Percentiles rank a stretch among this genome's conserved stretches.
Evolutionary conservation across 2,329 filamentous ascomycete genomes (phyloP).

Genomic region (Xylariaceae sp.): DNA sequence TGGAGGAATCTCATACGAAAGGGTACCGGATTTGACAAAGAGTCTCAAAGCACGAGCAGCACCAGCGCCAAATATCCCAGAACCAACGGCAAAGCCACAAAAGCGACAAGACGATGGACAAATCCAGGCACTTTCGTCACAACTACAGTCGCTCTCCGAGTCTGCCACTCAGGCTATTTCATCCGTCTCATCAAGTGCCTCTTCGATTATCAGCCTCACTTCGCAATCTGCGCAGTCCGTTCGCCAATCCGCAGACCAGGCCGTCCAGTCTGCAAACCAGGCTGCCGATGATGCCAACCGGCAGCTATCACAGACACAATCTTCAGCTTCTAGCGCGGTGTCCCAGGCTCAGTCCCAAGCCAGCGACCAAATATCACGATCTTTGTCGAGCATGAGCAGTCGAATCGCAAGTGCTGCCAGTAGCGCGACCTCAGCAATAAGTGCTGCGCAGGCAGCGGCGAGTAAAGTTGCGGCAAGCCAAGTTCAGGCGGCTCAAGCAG

Average conservation of each 20-base stretch:
- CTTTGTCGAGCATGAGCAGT: conserved; percentile 25
- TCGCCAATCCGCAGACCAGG: conserved; percentile 26
- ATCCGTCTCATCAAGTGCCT: conserved; percentile 26
- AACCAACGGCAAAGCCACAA: conserved; percentile 20
- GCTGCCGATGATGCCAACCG: conserved; percentile 24
- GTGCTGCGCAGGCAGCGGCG: conserved; percentile 47
- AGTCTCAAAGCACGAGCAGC: conserved; percentile 16
- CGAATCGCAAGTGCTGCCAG: conserved; percentile 25
- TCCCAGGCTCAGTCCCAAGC: conserved; percentile 21
- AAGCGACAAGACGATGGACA: conserved; percentile 26
- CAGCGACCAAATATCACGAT: conserved; percentile 18
- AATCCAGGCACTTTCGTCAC: conserved; percentile 25
- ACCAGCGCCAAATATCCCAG: conserved; percentile 14
- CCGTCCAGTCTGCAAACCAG: conserved; percentile 22
- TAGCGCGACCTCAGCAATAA: conserved; percentile 36
- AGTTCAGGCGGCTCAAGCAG: conserved; percentile 18
- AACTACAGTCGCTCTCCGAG: conserved; percentile 24
- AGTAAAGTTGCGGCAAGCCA: conserved; percentile 35
- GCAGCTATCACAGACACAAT: conserved; percentile 25
- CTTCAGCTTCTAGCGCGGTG: conserved; percentile 26
- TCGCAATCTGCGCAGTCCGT: conserved; percentile 25
- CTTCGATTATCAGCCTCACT: conserved; percentile 21
- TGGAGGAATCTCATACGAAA: conserved; percentile 13
- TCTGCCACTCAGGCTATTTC: conserved; percentile 26
- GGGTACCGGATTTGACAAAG: conserved; percentile 9